A percentile compares a stretch with the other conserved stretches of the same genome.
Conservation (phyloP, 2,329 filamentous ascomycete species). For the Elsinoe ampelina region DNA sequence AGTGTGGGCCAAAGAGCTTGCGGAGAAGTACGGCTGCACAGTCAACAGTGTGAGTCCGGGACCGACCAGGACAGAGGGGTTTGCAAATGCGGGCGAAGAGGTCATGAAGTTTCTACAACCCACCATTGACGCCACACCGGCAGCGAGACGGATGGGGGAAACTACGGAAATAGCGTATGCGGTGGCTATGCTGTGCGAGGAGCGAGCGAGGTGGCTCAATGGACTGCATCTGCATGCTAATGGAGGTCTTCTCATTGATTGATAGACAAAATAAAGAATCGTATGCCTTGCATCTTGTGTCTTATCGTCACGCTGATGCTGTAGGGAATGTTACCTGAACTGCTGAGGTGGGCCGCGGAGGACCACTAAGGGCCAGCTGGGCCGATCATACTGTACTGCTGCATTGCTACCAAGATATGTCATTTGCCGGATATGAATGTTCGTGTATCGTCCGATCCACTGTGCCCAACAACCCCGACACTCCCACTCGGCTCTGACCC, state of each 20-base stretch:
- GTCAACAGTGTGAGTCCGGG: slow-evolving; percentile 40
- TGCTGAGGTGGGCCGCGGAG: too few relatives aligned
- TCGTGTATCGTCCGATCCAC: too few relatives aligned
- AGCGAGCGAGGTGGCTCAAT: slow-evolving; percentile 40
- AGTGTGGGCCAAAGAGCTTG: slow-evolving; percentile 38
- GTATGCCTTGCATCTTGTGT: background rate
- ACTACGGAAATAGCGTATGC: slow-evolving; percentile 40
- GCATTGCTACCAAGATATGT: too few relatives aligned
- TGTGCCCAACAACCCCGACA: too few relatives aligned
- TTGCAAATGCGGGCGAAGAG: slow-evolving; percentile 26
- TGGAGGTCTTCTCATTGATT: slow-evolving; percentile 25
- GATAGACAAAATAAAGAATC: background rate
- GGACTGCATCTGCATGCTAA: slow-evolving; percentile 31
- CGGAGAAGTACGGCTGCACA: slow-evolving; percentile 38
- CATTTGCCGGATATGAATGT: too few relatives aligned
- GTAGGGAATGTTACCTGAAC: too few relatives aligned
- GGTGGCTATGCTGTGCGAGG: slow-evolving; percentile 39
- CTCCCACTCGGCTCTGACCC: too few relatives aligned
- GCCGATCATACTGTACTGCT: too few relatives aligned
- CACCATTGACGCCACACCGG: slow-evolving; percentile 36
- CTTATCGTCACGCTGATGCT: too few relatives aligned
- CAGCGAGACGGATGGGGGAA: slow-evolving; percentile 34
- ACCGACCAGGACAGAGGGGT: slow-evolving; percentile 32
- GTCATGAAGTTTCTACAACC: slow-evolving; percentile 36
- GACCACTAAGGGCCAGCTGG: too few relatives aligned